Evolutionary conservation across 2,329 filamentous ascomycete genomes (phyloP), one percentile per base, ranked within the genome.

Genomic region (Tympanopsis confertula): DNA sequence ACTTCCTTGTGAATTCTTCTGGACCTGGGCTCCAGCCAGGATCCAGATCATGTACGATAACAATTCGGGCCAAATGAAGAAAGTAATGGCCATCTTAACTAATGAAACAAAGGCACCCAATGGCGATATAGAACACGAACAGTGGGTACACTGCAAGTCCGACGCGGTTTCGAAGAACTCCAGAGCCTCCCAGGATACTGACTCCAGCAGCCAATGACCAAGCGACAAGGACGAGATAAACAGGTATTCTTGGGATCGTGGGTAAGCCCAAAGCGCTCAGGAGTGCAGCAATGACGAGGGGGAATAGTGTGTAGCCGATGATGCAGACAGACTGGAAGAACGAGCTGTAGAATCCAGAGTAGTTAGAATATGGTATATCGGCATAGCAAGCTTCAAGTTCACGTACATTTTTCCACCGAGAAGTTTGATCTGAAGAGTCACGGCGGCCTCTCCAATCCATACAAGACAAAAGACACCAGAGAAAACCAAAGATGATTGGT

Each of bases 261-360:
- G 79, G 82, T 5, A 96, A 70, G 37, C 76, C 71, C 20, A 98
- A 55, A 1, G 89, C 89, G 39, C 87, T 94, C 45, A 98, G 75
- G 37, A 95, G 65, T 2, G 89, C 79, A 5, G 93, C 93, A 47
- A 98, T 84, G 49, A 96, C 91, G 38, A 98, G 75, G 2, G 91
- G 91, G 63, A 98, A 98, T 39, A 98, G 75, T 1, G 91, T 98
- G 61, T 98, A 98, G 35, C 91, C 91, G 55, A 98, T 98, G 50
- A 98, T 93, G 59, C 88, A 96, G 47, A 98, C 76, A 41, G 87
- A 94, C 61, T 98, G 91, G 53, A 94, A 91, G 59, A 98, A 98
- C 14, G 91, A 95, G 52, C 89, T 96, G 55, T 37, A 19, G 12
- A 22, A 3, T 13, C 15, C 35, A 15, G 30, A 35, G 56, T 13